Base-by-base conservation (phyloP, 495 filamentous ascomycete species). In the Chaetomium fimeti region DNA sequence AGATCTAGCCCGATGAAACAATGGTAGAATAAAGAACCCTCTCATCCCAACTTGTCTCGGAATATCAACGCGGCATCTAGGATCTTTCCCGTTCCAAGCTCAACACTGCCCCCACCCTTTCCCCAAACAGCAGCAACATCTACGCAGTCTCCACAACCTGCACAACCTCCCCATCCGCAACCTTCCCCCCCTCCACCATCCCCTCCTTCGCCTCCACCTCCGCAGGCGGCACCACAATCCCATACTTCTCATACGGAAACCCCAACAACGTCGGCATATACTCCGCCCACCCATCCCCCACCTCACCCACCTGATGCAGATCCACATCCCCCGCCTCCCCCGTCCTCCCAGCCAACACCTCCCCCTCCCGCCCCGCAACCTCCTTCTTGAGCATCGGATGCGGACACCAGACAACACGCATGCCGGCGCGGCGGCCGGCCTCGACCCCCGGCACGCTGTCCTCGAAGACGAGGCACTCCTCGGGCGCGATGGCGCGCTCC, bases 401-500 rank as follows among this genome's bases (percentile, higher is more conserved):
- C 7, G 94, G 94, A 66, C 86, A 88, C 94, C 94, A 99, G 1
- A 96, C 80, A 11, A 97, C 94, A 65, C 91, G 84, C 95, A 98
- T 98, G 0, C 95, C 95, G 0, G 95, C 94, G 61, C 94, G 84
- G 36, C 94, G 79, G 13, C 92, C 94, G 12, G 93, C 85, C 78
- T 99, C 94, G 0, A 97, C 91, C 0, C 94, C 94, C 0, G 91
- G 91, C 4, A 98, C 93, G 27, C 87, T 88, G 74, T 99, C 94
- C 75, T 99, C 94, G 71, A 99, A 97, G 0, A 99, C 94, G 11
- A 99, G 79, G 75, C 93, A 97, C 74, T 99, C 94, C 68, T 88
- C 88, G 0, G 92, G 91, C 54, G 68, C 79, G 48, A 99, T 87
- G 66, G 88, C 86, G 38, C 76, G 73, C 71, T 93, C 86, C 0